Evolutionary conservation across 2,329 filamentous ascomycete genomes (phyloP).

Genomic region (Keithomyces neogunnii): DNA sequence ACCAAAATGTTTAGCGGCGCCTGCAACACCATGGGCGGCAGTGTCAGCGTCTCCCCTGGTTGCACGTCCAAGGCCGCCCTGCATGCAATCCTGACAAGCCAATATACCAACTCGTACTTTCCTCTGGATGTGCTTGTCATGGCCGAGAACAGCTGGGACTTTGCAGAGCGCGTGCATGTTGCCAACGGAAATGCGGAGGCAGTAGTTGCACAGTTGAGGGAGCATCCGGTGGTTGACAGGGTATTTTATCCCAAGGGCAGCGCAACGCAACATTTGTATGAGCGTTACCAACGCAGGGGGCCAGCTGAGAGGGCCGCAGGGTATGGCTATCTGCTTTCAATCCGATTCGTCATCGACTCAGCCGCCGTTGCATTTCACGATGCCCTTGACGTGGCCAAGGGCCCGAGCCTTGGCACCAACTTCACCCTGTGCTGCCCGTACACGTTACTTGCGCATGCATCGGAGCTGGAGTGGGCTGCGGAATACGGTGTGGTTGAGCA

Average conservation of each 20-base stretch:
- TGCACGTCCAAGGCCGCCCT: constrained; percentile 26
- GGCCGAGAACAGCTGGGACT: constrained; percentile 30
- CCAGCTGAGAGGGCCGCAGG: constrained; percentile 29
- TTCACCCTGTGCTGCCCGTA: constrained; percentile 35
- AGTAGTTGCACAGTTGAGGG: constrained; percentile 17
- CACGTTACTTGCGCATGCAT: constrained; percentile 29
- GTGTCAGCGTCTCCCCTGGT: constrained; percentile 33
- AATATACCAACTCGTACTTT: constrained; percentile 16
- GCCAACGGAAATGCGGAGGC: constrained; percentile 18
- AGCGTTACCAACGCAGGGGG: constrained; percentile 8
- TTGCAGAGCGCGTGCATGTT: constrained; percentile 24
- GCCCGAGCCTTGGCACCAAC: constrained; percentile 43
- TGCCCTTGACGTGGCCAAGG: constrained; percentile 35
- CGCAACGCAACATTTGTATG: constrained; percentile 24
- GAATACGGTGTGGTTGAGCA: constrained; percentile 30
- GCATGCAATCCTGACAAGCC: constrained; percentile 9
- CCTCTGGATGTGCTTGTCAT: constrained; percentile 18
- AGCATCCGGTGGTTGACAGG: constrained; percentile 12
- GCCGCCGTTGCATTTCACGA: constrained; percentile 39
- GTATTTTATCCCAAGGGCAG: constrained; percentile 35
- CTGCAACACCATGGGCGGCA: constrained; percentile 44
- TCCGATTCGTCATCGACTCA: constrained; percentile 33
- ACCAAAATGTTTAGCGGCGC: constrained; percentile 49
- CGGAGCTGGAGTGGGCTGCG: constrained; percentile 26
- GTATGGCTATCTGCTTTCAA: constrained; percentile 42